phyloP scores from a whole-genome alignment of 331 rosid species.

The Phaseolus coccineus region DNA sequence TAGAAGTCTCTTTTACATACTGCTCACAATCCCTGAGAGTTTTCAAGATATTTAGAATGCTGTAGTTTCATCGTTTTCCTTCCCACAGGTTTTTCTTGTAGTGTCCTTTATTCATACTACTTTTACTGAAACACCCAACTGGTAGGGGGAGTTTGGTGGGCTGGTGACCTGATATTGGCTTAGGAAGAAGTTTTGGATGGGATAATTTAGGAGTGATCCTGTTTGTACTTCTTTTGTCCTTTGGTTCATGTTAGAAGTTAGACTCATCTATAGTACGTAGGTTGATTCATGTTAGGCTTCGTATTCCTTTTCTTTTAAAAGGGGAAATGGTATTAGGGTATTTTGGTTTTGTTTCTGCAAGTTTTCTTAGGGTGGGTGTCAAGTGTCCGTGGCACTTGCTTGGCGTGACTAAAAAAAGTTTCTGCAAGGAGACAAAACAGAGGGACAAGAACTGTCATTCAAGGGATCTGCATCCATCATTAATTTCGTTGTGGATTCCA shows the following conservation, averaged over 20 bases:
- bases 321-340: conserved; percentile 30
- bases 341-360: conserved; percentile 48
- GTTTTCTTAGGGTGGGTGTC: conserved; percentile 50
- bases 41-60: conserved; percentile 49
- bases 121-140: conserved; percentile 44
- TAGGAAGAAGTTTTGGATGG: conserved; percentile 25
- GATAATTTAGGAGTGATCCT: conserved; percentile 34
- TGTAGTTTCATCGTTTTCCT: conserved; percentile 48
- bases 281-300: conserved; percentile 2
- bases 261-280: conserved; percentile 35
- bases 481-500: conserved; percentile 92
- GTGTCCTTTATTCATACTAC: conserved; percentile 37
- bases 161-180: conserved; percentile 21
- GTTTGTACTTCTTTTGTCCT: background rate
- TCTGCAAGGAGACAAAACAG: conserved; percentile 73
- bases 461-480: conserved; percentile 81
- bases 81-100: conserved; percentile 37
- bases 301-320: conserved; percentile 16
- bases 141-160: conserved; percentile 40
- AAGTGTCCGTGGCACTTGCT: conserved; percentile 58
- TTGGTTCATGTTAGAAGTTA: conserved; percentile 24
- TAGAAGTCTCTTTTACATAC: conserved; percentile 78
- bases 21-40: conserved; percentile 64
- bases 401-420: conserved; percentile 56
- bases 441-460: conserved; percentile 76